A percentile compares a stretch with the other conserved stretches of the same genome.
phyloP scores from a whole-genome alignment of 1,284 basidiomycete genomes.

The Moniliella sp. region DNA sequence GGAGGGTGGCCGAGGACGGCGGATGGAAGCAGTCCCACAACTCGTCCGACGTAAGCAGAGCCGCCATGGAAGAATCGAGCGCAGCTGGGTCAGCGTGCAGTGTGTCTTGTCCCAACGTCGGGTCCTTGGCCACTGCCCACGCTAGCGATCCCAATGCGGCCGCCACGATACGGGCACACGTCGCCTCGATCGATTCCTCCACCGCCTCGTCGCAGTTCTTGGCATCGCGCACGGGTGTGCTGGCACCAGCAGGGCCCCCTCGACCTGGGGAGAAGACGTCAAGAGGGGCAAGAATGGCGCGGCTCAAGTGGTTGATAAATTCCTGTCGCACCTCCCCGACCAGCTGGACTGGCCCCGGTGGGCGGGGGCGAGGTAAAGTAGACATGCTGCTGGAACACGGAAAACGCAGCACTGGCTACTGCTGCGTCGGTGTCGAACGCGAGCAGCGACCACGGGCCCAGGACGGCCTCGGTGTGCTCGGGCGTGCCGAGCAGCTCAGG shows the following conservation, averaged over 20 bases:
- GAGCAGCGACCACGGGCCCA: conserved; percentile 60
- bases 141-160: conserved; percentile 17
- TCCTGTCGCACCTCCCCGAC: conserved; percentile 3
- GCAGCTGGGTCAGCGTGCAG: not conserved
- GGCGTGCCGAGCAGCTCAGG: conserved; percentile 45
- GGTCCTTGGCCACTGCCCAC: conserved; percentile 5
- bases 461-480: conserved; percentile 44
- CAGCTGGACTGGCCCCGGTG: conserved; percentile 40
- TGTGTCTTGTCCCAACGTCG: not conserved
- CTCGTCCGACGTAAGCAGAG: conserved; percentile 8
- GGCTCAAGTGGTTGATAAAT: too few species aligned
- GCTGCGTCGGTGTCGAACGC: conserved; percentile 50
- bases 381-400: too few species aligned
- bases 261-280: conserved; percentile 8
- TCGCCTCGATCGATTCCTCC: conserved; percentile 22
- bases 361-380: too few species aligned
- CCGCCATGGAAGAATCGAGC: conserved; percentile 5
- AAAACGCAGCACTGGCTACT: too few species aligned
- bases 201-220: conserved; percentile 29
- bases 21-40: conserved; percentile 14
- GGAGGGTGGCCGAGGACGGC: too few species aligned
- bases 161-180: conserved; percentile 22
- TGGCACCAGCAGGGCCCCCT: not conserved
- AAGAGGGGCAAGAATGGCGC: too few species aligned
- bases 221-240: conserved; percentile 10